Evolutionary conservation across 257 asterid species (phyloP), one percentile per base, ranked within the genome.

Genomic region (Verbascum thapsus): DNA sequence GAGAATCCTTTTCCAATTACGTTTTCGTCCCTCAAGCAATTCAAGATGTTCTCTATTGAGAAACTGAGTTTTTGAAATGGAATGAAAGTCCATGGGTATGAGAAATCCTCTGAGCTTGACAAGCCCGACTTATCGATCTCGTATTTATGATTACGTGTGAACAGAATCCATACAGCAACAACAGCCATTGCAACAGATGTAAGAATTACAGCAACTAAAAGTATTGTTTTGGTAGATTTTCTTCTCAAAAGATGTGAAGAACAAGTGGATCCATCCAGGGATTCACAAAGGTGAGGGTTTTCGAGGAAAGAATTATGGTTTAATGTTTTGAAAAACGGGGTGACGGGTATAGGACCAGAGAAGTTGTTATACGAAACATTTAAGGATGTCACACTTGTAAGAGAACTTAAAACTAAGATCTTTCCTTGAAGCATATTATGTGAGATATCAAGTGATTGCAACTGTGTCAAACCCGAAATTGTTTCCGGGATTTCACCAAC

Each of bases 61-160:
- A 83, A 86, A 67, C 75, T 85, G 35, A 85, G 85, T 83, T 85
- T 92, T 72, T 83, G 96, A 56, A 92, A 92, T 3, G 98, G 97
- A 17, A 88, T 92, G 22, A 88, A 92, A 34, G 83, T 88, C 97
- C 98, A 88, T 0, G 97, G 97, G 71, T 86, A 88, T 10, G 98
- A 88, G 54, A 86, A 88, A 45, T 88, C 94, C 38, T 88, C 97
- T 19, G 76, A 63, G 26, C 56, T 59, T 2, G 79, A 23, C 63
- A 76, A 8, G 34, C 75, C 59, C 0, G 81, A 63, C 70, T 83
- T 88, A 58, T 81, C 79, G 3, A 76, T 69, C 58, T 56, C 64
- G 49, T 76, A 80, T 19, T 52, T 74, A 22, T 79, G 70, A 39
- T 80, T 86, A 15, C 83, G 76, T 0, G 78, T 67, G 32, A 81